These are phyloP conservation scores for Elsinoe ampelina DNA, from an alignment of 2,329 filamentous ascomycete genomes.

Conservation along the genomic window DNA sequence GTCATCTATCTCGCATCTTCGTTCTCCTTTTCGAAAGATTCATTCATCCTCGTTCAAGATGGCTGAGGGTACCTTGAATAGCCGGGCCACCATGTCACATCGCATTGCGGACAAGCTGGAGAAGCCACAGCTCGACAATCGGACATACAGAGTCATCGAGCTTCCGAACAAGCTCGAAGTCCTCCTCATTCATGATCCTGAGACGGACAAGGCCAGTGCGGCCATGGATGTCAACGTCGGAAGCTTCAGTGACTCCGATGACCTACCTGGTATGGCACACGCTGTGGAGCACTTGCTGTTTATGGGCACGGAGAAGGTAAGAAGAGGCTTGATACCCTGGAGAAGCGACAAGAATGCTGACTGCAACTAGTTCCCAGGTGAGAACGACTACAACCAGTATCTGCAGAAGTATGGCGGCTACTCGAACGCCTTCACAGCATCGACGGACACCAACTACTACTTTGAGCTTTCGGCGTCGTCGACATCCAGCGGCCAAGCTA, in stretches of 20 bases:
- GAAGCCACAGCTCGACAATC: constrained; percentile 75
- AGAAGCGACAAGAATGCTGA: background rate
- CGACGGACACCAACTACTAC: constrained; percentile 94
- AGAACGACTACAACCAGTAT: constrained; percentile 94
- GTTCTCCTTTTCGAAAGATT: background rate
- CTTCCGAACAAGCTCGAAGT: constrained; percentile 83
- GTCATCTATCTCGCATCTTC: background rate
- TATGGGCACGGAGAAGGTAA: constrained; percentile 92
- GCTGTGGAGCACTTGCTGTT: constrained; percentile 94
- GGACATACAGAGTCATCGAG: constrained; percentile 77
- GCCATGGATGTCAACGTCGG: constrained; percentile 93
- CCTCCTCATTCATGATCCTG: constrained; percentile 82
- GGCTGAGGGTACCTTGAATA: constrained; percentile 13
- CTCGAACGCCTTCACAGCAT: constrained; percentile 90
- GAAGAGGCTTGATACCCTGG: constrained; percentile 20
- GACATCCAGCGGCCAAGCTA: constrained; percentile 41
- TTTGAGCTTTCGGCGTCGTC: constrained; percentile 86
- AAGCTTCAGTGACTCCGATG: constrained; percentile 82
- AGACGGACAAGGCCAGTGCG: constrained; percentile 94
- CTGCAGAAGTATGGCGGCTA: constrained; percentile 80
- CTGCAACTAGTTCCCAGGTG: constrained; percentile 61
- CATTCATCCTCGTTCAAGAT: background rate
- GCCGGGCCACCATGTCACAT: constrained; percentile 22
- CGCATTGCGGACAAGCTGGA: constrained; percentile 59
- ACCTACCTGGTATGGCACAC: constrained; percentile 92